A percentile compares a stretch with the other conserved stretches of the same genome.
Conservation (phyloP, 495 filamentous ascomycete species). For the Penicillium steckii region DNA sequence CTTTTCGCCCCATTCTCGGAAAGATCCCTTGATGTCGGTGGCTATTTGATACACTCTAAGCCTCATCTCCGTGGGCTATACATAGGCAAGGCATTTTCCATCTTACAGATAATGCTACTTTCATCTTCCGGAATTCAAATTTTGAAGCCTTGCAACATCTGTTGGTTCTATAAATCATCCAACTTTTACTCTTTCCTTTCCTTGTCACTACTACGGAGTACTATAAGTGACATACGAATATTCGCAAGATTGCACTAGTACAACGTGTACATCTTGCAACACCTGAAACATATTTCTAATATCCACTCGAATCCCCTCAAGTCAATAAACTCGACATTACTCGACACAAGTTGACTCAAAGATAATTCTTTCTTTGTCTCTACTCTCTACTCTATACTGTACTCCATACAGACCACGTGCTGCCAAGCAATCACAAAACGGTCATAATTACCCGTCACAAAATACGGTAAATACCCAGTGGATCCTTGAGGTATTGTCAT, state of each 20-base stretch:
- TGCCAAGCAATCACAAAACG: neutral
- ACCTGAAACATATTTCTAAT: no score
- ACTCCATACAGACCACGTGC: neutral
- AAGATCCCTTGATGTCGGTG: neutral
- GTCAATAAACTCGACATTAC: no score
- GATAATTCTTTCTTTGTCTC: neutral
- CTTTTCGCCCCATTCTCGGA: conserved; percentile 5
- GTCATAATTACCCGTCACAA: no score
- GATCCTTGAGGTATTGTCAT: conserved; percentile 21
- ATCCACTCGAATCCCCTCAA: no score
- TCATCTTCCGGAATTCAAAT: no score
- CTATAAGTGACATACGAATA: no score
- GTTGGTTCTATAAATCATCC: no score
- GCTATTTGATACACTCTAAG: conserved; percentile 7
- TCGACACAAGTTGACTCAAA: neutral
- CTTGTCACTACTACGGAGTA: no score
- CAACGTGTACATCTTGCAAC: neutral
- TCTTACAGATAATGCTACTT: no score
- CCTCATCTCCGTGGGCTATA: conserved; percentile 8
- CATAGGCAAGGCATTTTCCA: conserved; percentile 3
- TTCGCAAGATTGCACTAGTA: no score
- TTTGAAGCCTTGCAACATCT: no score
- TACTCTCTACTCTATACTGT: neutral
- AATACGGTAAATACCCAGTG: conserved; percentile 10
- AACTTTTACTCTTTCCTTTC: no score